Evolutionary conservation across 352 stramenopile species (phyloP).

Genomic region (Globisporangium splendens): DNA sequence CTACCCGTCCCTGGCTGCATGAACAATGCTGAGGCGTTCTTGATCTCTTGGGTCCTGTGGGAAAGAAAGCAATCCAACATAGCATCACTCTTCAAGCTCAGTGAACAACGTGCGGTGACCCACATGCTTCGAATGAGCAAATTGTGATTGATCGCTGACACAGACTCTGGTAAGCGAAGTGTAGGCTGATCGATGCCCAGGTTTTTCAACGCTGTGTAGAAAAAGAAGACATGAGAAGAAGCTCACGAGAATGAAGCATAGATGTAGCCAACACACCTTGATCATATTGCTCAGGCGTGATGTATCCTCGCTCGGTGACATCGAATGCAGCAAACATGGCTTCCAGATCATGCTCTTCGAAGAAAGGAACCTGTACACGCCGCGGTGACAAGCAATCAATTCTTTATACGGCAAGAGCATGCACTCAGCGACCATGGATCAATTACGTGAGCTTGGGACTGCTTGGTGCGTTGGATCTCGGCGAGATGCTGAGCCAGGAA

Average conservation of each 20-base stretch:
- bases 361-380: slow-evolving; percentile 49
- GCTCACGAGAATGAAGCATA: no score
- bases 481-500: slow-evolving; percentile 60
- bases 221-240: not conserved
- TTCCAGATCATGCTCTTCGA: slow-evolving; percentile 65
- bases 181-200: slow-evolving; percentile 67
- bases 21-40: slow-evolving; percentile 61
- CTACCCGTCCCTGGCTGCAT: slow-evolving; percentile 27
- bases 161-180: slow-evolving; percentile 55
- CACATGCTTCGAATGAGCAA: slow-evolving; percentile 74
- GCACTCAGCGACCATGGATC: not conserved
- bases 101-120: slow-evolving; percentile 2
- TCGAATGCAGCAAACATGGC: slow-evolving; percentile 79
- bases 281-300: slow-evolving; percentile 64
- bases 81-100: not conserved
- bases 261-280: slow-evolving; percentile 27
- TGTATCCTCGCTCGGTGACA: slow-evolving; percentile 59
- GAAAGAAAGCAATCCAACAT: not conserved
- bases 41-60: slow-evolving; percentile 60
- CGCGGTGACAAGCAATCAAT: not conserved
- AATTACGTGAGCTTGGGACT: slow-evolving; percentile 48
- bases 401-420: not conserved
- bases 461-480: slow-evolving; percentile 54
- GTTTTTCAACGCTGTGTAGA: slow-evolving; percentile 38
- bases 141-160: slow-evolving; percentile 48